Conservation (phyloP, 768 basidiomycete species). For the Amanita pseudoporphyria region DNA sequence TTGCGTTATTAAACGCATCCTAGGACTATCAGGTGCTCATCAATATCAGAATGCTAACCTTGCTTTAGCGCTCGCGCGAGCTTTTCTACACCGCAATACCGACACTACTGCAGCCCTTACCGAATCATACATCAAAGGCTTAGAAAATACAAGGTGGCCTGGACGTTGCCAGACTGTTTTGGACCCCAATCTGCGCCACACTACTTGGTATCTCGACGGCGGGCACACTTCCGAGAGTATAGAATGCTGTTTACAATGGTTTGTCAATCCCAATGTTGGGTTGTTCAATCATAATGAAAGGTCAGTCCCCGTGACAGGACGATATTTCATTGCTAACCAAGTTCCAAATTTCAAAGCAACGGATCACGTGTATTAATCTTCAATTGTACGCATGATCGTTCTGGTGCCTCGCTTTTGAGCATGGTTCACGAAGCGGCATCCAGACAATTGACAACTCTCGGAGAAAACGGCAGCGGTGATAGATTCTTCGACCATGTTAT, state of each 20-base stretch:
- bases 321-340: conserved; percentile 3
- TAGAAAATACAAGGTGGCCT: conserved; percentile 77
- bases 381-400: conserved; percentile 90
- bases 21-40: conserved; percentile 80
- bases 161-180: conserved; percentile 83
- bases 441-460: conserved; percentile 33
- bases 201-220: conserved; percentile 90
- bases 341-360: conserved; percentile 13
- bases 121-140: conserved; percentile 44
- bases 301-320: conserved; percentile 5
- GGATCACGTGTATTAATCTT: conserved; percentile 67
- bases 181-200: conserved; percentile 42
- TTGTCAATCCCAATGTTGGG: conserved; percentile 49
- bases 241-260: conserved; percentile 84
- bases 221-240: conserved; percentile 93
- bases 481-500: conserved; percentile 77
- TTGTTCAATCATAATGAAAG: conserved; percentile 20
- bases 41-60: conserved; percentile 84
- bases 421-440: conserved; percentile 45
- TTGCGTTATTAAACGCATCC: neutral
- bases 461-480: conserved; percentile 25
- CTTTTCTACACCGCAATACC: conserved; percentile 42
- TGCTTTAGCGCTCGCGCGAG: conserved; percentile 62
- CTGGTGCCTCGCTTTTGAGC: conserved; percentile 62
- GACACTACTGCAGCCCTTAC: conserved; percentile 31